These are phyloP conservation scores for Suhomyces bolitotheri DNA, from an alignment of 1,139 yeast species.

Conservation along the genomic window DNA sequence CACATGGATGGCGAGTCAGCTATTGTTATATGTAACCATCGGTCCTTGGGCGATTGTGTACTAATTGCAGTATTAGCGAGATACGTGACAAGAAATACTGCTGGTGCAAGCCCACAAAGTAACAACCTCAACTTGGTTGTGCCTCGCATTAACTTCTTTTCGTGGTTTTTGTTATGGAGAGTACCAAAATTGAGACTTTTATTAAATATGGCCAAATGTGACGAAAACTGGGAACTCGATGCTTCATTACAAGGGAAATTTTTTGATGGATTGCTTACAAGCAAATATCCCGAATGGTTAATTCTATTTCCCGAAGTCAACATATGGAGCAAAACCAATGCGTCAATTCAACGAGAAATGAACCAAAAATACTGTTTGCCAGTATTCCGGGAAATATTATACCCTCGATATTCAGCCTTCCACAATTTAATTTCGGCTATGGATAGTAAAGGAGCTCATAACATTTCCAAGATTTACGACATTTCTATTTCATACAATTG, in stretches of 20 bases:
- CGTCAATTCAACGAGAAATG: conserved; percentile 50
- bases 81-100: conserved; percentile 11
- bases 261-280: conserved; percentile 26
- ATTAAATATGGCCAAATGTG: conserved; percentile 47
- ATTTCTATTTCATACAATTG: conserved; percentile 46
- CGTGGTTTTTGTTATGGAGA: conserved; percentile 62
- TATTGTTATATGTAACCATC: conserved; percentile 53
- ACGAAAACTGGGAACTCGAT: conserved; percentile 66
- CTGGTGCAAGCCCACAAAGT: not conserved
- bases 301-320: conserved; percentile 75
- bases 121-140: conserved; percentile 9
- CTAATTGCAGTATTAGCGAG: conserved; percentile 47
- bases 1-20: conserved; percentile 46
- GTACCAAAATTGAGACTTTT: conserved; percentile 49
- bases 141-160: conserved; percentile 53
- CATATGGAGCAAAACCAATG: conserved; percentile 51
- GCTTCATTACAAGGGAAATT: conserved; percentile 25
- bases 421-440: conserved; percentile 50
- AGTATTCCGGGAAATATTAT: conserved; percentile 51
- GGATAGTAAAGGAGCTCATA: conserved; percentile 29
- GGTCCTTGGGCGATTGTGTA: conserved; percentile 55
- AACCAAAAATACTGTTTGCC: conserved; percentile 56
- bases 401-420: conserved; percentile 62
- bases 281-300: conserved; percentile 51
- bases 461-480: conserved; percentile 51